phyloP scores from a whole-genome alignment of 768 basidiomycete species.

The Lactarius hengduanensis region DNA sequence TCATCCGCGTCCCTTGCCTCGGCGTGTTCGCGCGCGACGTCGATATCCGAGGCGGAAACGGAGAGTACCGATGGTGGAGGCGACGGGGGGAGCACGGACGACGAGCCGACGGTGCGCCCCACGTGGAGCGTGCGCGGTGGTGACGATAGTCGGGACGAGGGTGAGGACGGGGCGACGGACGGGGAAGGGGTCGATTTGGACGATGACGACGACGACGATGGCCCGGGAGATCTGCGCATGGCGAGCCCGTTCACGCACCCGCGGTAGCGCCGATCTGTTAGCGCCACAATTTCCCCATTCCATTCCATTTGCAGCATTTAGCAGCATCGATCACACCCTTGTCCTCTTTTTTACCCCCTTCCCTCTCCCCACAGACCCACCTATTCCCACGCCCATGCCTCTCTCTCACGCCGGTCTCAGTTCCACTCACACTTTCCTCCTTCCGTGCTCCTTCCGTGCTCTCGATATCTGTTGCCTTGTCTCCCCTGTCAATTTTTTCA shows the following conservation, averaged over 20 bases:
- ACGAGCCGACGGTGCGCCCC: slow-evolving; percentile 79
- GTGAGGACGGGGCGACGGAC: slow-evolving; percentile 13
- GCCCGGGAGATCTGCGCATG: slow-evolving; percentile 23
- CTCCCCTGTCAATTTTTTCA: neutral
- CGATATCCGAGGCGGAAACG: slow-evolving; percentile 39
- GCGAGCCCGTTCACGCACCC: slow-evolving; percentile 21
- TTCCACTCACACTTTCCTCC: slow-evolving; percentile 3
- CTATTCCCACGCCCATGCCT: neutral
- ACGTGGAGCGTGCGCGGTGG: slow-evolving; percentile 22
- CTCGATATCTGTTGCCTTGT: slow-evolving; percentile 8
- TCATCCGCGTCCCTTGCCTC: slow-evolving; percentile 32
- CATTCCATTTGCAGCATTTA: slow-evolving; percentile 9
- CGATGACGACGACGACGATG: slow-evolving; percentile 16
- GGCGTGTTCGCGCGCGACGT: slow-evolving; percentile 33
- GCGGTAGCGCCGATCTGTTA: slow-evolving; percentile 17
- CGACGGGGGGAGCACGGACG: slow-evolving; percentile 61
- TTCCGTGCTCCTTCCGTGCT: slow-evolving; percentile 2
- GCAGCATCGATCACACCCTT: slow-evolving; percentile 8
- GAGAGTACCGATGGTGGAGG: slow-evolving; percentile 36
- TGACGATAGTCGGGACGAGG: slow-evolving; percentile 21
- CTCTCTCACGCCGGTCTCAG: slow-evolving; percentile 3
- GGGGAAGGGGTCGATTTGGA: slow-evolving; percentile 19
- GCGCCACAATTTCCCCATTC: neutral
- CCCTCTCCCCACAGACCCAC: neutral
- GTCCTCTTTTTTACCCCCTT: neutral